phyloP scores from a whole-genome alignment of 2,329 filamentous ascomycete genomes.

The Pseudocercospora vitis region DNA sequence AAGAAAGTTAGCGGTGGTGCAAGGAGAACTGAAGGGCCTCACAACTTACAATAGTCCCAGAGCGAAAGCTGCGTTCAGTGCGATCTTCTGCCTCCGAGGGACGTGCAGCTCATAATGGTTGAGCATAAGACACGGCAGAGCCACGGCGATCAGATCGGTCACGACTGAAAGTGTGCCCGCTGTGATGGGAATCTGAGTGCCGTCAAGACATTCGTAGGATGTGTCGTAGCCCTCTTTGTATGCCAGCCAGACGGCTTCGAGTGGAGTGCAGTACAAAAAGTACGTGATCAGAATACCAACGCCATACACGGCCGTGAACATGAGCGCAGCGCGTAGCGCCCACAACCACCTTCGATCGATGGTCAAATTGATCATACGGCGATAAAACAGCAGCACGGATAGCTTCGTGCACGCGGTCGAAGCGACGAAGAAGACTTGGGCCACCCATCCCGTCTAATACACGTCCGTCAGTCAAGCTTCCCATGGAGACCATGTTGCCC shows the following conservation, averaged over 20 bases:
- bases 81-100: slow-evolving; percentile 27
- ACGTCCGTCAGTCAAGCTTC: too few relatives aligned
- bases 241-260: slow-evolving; percentile 29
- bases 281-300: slow-evolving; percentile 23
- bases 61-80: slow-evolving; percentile 29
- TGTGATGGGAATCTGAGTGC: slow-evolving; percentile 10
- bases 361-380: slow-evolving; percentile 27
- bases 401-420: slow-evolving; percentile 29
- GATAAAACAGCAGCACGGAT: slow-evolving; percentile 33
- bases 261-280: slow-evolving; percentile 27
- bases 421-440: slow-evolving; percentile 29
- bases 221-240: slow-evolving; percentile 19
- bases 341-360: slow-evolving; percentile 24
- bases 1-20: too few relatives aligned
- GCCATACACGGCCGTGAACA: slow-evolving; percentile 26
- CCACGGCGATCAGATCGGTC: slow-evolving; percentile 31
- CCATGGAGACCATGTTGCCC: not conserved
- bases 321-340: slow-evolving; percentile 26
- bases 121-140: slow-evolving; percentile 29
- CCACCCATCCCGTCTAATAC: slow-evolving; percentile 25
- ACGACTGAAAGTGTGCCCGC: slow-evolving; percentile 26
- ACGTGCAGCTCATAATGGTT: slow-evolving; percentile 27
- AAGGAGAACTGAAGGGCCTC: not conserved
- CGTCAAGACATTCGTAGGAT: slow-evolving; percentile 23
- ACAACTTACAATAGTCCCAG: slow-evolving; percentile 25